Percentiles rank a stretch among this genome's conserved stretches.
Conservation (phyloP, 108 stramenopile genomes). For the Stephanodiscus triporus region DNA sequence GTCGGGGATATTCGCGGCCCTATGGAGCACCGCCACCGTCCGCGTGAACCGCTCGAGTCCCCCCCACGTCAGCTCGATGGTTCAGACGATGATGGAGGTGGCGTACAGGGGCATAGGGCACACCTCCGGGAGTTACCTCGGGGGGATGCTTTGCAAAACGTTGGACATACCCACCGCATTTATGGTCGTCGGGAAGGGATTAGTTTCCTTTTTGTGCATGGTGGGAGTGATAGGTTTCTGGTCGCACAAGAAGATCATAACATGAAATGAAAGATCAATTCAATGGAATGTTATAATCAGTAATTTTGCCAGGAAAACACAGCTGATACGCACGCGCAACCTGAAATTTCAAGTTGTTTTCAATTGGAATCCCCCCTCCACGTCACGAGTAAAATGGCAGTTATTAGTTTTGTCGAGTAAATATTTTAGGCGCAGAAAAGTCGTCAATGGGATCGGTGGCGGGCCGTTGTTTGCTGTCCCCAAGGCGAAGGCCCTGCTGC, state of each 20-base stretch:
- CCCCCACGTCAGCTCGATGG: constrained; percentile 27
- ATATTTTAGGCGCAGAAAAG: too few relatives aligned
- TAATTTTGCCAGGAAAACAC: too few relatives aligned
- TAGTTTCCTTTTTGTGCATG: constrained; percentile 33
- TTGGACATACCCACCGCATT: constrained; percentile 27
- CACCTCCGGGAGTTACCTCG: constrained; percentile 38
- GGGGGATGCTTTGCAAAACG: constrained; percentile 33
- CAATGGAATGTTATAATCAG: neutral
- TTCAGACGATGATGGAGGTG: constrained; percentile 48
- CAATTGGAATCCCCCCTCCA: too few relatives aligned
- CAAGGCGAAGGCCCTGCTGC: too few relatives aligned
- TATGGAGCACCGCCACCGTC: constrained; percentile 49
- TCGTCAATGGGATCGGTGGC: too few relatives aligned
- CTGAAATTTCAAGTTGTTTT: too few relatives aligned
- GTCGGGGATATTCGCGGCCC: constrained; percentile 38
- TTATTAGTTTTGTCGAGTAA: too few relatives aligned
- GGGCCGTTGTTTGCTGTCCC: too few relatives aligned
- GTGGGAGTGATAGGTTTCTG: constrained; percentile 23
- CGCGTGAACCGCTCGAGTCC: constrained; percentile 32
- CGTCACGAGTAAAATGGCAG: too few relatives aligned
- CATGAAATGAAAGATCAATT: neutral
- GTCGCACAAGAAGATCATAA: neutral
- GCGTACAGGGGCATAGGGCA: constrained; percentile 41
- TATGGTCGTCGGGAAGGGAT: constrained; percentile 28
- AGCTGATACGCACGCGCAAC: too few relatives aligned